Evolutionary conservation across 805 yeast genomes (phyloP).

Genomic region (Sporopachydermia quercuum): DNA sequence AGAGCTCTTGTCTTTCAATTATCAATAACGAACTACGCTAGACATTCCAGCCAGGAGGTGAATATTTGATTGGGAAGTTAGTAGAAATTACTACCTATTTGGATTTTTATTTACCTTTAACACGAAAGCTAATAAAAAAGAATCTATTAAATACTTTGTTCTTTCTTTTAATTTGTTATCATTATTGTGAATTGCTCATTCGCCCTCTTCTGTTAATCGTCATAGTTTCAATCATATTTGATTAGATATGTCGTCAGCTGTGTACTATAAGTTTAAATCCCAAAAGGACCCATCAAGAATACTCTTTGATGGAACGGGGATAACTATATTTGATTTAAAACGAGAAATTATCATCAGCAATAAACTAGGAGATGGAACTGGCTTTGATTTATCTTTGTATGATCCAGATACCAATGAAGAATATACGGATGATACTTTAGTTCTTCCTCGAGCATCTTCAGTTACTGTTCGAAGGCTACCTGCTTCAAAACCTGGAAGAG

Average conservation of each 20-base stretch:
- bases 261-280: conserved; percentile 75
- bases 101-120: too few species aligned
- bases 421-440: conserved; percentile 76
- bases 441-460: conserved; percentile 79
- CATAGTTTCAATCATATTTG: too few species aligned
- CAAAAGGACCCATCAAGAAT: conserved; percentile 69
- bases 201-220: too few species aligned
- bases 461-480: conserved; percentile 76
- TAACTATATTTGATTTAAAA: conserved; percentile 87
- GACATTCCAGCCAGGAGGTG: too few species aligned
- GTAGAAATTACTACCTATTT: too few species aligned
- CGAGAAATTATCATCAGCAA: conserved; percentile 76
- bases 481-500: conserved; percentile 31
- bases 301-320: conserved; percentile 90
- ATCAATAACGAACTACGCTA: too few species aligned
- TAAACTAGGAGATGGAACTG: conserved; percentile 69
- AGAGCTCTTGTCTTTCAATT: too few species aligned
- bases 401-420: conserved; percentile 62
- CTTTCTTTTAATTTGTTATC: too few species aligned
- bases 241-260: conserved; percentile 78
- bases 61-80: too few species aligned
- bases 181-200: too few species aligned
- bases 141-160: too few species aligned
- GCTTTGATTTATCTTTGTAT: conserved; percentile 61
- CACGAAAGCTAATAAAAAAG: too few species aligned